These are phyloP conservation scores for Fraxinus velutina DNA, from an alignment of 305 asterid genomes.

Conservation along the genomic window DNA sequence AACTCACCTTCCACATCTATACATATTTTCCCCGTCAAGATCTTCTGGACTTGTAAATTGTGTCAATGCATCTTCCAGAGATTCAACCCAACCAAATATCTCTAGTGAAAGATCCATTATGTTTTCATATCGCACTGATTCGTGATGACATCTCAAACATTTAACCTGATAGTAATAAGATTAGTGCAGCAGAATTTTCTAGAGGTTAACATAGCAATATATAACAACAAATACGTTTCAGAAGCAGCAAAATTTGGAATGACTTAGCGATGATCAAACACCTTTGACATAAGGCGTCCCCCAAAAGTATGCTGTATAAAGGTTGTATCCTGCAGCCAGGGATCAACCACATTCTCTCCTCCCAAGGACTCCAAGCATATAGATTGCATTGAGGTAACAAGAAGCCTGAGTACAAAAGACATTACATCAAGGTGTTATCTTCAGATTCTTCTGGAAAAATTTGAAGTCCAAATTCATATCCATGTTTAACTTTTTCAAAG, in stretches of 20 bases:
- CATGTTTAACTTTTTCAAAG: neutral
- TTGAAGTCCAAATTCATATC: neutral
- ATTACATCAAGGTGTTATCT: neutral
- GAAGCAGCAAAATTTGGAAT: neutral
- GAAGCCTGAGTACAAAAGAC: constrained; percentile 45
- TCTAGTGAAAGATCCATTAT: constrained; percentile 84
- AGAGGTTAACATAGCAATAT: neutral
- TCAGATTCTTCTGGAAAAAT: neutral
- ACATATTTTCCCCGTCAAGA: constrained; percentile 87
- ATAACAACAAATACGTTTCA: neutral
- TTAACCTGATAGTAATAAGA: constrained; percentile 49
- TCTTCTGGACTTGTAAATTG: constrained; percentile 79
- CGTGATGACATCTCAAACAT: constrained; percentile 69
- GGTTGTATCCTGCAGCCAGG: constrained; percentile 76
- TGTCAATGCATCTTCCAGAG: constrained; percentile 73
- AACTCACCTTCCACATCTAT: constrained; percentile 67
- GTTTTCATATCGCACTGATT: constrained; percentile 64
- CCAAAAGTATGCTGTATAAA: constrained; percentile 76
- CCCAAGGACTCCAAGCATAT: constrained; percentile 71
- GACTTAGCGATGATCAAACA: constrained; percentile 24
- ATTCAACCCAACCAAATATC: constrained; percentile 74
- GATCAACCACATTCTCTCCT: constrained; percentile 66
- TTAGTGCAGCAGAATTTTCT: constrained; percentile 1
- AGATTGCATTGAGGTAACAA: constrained; percentile 83
- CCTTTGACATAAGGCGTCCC: constrained; percentile 83